Percentiles rank a stretch among this genome's conserved stretches.
Evolutionary conservation across 2,329 filamentous ascomycete genomes (phyloP).

Genomic region (Aureobasidium sp.): DNA sequence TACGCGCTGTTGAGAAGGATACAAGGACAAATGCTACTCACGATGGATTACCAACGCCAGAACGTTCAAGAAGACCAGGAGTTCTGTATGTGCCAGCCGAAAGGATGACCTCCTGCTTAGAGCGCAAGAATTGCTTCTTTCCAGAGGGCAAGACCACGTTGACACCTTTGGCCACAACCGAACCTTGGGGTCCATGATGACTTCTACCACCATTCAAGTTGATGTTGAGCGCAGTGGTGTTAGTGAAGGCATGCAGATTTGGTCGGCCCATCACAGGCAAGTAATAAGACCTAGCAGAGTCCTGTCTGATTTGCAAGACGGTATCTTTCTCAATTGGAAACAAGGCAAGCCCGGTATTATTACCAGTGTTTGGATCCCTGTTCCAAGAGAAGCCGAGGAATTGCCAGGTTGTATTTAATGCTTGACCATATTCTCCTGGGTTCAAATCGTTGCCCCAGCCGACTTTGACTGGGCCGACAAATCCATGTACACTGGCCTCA

Average conservation of each 20-base stretch:
- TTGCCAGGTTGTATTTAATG: constrained; percentile 30
- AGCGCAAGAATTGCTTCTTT: constrained; percentile 29
- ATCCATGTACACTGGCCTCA: background rate
- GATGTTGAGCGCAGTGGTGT: constrained; percentile 41
- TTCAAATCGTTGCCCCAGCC: constrained; percentile 11
- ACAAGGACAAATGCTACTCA: background rate
- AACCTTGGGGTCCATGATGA: background rate
- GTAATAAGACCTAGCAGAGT: constrained; percentile 31
- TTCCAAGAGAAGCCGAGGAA: constrained; percentile 28
- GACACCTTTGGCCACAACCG: constrained; percentile 18
- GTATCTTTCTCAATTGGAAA: constrained; percentile 24
- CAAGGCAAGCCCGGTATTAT: constrained; percentile 29
- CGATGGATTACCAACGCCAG: constrained; percentile 46
- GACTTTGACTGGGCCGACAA: constrained; percentile 10
- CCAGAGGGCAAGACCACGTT: constrained; percentile 38
- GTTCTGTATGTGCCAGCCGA: constrained; percentile 51
- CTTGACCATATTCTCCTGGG: background rate
- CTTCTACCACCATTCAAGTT: constrained; percentile 32
- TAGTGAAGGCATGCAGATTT: constrained; percentile 42
- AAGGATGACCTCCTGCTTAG: constrained; percentile 47
- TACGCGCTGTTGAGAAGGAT: too few species aligned
- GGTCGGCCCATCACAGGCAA: constrained; percentile 29
- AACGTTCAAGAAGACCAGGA: constrained; percentile 53
- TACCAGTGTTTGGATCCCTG: constrained; percentile 29
- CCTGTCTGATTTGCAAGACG: constrained; percentile 27